Evolutionary conservation across 2,329 filamentous ascomycete species (phyloP).

Genomic region (Nemania serpens): DNA sequence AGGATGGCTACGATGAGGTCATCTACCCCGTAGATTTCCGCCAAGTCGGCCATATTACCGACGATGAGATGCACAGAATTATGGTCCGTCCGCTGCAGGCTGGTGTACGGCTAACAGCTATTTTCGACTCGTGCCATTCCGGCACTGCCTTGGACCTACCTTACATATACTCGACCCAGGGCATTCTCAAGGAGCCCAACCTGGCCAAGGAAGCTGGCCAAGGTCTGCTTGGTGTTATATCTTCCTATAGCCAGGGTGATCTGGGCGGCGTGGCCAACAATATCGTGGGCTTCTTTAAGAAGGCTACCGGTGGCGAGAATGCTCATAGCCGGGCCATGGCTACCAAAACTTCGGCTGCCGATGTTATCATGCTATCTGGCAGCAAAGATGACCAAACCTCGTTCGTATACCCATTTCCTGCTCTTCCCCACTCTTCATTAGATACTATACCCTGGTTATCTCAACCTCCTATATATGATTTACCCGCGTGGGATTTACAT

Average conservation of each 20-base stretch:
- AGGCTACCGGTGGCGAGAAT: conserved; percentile 75
- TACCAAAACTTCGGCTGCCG: conserved; percentile 91
- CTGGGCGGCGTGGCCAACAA: conserved; percentile 78
- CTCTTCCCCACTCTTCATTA: conserved; percentile 18
- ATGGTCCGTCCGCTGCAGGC: conserved; percentile 78
- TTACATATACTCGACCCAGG: conserved; percentile 81
- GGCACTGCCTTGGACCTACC: conserved; percentile 78
- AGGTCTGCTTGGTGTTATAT: conserved; percentile 73
- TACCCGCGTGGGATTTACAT: conserved; percentile 10
- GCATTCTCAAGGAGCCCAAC: conserved; percentile 80
- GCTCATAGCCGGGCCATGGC: conserved; percentile 79
- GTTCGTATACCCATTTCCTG: conserved; percentile 55
- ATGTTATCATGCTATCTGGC: conserved; percentile 97
- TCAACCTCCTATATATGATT: conserved; percentile 14
- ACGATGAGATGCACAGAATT: conserved; percentile 77
- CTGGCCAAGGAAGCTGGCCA: conserved; percentile 78
- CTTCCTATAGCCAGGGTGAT: conserved; percentile 82
- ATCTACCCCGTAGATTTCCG: conserved; percentile 79
- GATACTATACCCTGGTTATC: conserved; percentile 6
- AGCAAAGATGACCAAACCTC: conserved; percentile 96
- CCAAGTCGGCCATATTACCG: conserved; percentile 72
- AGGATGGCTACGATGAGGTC: conserved; percentile 77
- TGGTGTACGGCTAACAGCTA: conserved; percentile 83
- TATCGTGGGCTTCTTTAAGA: conserved; percentile 85
- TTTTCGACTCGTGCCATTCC: conserved; percentile 82